Conservation (phyloP, 495 filamentous ascomycete genomes). For the Penicillium riverlandense region DNA sequence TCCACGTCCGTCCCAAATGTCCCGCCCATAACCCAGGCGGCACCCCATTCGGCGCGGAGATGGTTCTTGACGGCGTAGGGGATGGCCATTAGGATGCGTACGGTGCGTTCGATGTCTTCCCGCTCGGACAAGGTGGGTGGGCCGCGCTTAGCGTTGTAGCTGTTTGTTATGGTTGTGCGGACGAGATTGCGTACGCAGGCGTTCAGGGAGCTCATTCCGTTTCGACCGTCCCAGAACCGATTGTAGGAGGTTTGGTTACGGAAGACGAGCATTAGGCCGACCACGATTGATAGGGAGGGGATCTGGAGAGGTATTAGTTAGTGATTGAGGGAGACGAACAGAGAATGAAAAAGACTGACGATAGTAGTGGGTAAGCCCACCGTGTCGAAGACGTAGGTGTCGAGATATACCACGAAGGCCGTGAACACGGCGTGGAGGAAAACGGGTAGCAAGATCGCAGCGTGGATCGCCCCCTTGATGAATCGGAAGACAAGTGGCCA, state of each 20-base stretch:
- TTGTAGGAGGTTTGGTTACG: slow-evolving; percentile 67
- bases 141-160: slow-evolving; percentile 20
- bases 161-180: slow-evolving; percentile 47
- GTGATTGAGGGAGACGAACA: not conserved
- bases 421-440: slow-evolving; percentile 57
- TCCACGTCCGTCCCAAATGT: slow-evolving; percentile 36
- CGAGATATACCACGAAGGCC: slow-evolving; percentile 54
- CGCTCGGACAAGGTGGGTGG: slow-evolving; percentile 35
- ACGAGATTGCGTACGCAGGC: slow-evolving; percentile 58
- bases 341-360: slow-evolving; percentile 26
- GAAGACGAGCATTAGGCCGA: slow-evolving; percentile 77
- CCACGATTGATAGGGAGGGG: slow-evolving; percentile 71
- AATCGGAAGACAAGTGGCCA: slow-evolving; percentile 71
- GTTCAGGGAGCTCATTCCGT: slow-evolving; percentile 48
- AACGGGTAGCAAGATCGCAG: slow-evolving; percentile 56
- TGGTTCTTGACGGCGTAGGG: slow-evolving; percentile 73
- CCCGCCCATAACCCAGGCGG: slow-evolving; percentile 33
- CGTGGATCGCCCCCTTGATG: slow-evolving; percentile 70
- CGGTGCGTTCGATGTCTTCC: slow-evolving; percentile 51
- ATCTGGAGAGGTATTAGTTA: slow-evolving; percentile 34
- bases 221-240: slow-evolving; percentile 65
- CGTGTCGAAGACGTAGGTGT: slow-evolving; percentile 45
- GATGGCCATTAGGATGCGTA: slow-evolving; percentile 60
- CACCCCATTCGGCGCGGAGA: slow-evolving; percentile 65
- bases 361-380: slow-evolving; percentile 60